Conservation (phyloP, 768 basidiomycete genomes). For the Termitomyces heimii region DNA sequence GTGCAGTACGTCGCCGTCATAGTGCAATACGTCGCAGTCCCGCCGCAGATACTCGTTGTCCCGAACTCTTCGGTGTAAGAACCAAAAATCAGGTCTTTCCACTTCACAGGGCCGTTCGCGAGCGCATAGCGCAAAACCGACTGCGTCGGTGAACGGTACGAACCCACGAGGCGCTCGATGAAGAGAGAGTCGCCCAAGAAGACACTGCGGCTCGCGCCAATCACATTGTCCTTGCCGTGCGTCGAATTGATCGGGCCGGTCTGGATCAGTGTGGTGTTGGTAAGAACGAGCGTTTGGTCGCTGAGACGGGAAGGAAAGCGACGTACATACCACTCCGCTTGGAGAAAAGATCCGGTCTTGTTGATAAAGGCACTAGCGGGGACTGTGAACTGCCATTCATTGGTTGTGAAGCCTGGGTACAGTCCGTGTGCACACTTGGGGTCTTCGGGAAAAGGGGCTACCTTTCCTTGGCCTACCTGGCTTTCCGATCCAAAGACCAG, state of each 20-base stretch:
- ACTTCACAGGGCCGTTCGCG: not conserved
- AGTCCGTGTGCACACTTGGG: not conserved
- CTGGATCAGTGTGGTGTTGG: not conserved
- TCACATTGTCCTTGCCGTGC: slow-evolving; percentile 7
- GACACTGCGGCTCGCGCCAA: slow-evolving; percentile 1
- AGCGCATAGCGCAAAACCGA: not conserved
- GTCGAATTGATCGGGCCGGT: slow-evolving; percentile 3
- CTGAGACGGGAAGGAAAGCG: not conserved
- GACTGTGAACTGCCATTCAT: not conserved
- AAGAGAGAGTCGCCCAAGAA: not conserved
- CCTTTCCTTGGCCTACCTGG: not conserved
- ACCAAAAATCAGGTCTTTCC: not conserved
- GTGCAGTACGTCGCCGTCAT: slow-evolving; percentile 5
- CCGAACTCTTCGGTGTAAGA: slow-evolving; percentile 7
- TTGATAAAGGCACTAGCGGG: not conserved
- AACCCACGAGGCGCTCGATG: slow-evolving; percentile 2
- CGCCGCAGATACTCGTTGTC: slow-evolving; percentile 7
- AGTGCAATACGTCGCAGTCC: slow-evolving; percentile 1
- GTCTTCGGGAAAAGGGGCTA: not conserved
- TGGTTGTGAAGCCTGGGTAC: not conserved
- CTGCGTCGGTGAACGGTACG: not conserved
- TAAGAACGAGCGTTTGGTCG: not conserved
- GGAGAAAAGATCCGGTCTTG: slow-evolving; percentile 5
- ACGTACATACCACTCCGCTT: slow-evolving; percentile 9
- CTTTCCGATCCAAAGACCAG: not conserved